A percentile compares a stretch with the other conserved stretches of the same genome.
These are phyloP conservation scores for Neofusicoccum sp. DNA, from an alignment of 2,329 filamentous ascomycete species.

Conservation along the genomic window DNA sequence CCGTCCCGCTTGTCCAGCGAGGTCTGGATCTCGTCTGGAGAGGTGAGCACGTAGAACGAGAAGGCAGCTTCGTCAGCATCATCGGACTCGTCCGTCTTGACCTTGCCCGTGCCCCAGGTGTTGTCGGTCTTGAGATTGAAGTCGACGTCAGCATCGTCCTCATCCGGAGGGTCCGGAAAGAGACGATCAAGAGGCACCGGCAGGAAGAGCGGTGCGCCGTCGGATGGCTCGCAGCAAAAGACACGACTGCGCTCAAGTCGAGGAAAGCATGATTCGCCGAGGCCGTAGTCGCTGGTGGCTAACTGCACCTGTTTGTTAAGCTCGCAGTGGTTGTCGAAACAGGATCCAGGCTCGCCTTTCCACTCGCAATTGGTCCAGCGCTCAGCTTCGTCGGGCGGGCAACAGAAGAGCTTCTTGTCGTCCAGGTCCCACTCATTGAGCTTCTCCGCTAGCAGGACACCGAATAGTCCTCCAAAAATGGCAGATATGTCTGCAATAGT, in stretches of 20 bases:
- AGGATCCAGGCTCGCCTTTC: conserved; percentile 36
- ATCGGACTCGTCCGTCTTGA: not conserved
- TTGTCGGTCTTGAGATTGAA: conserved; percentile 25
- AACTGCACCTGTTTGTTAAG: conserved; percentile 28
- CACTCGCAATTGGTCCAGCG: conserved; percentile 36
- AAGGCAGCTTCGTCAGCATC: conserved; percentile 34
- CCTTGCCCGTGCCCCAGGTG: conserved; percentile 2
- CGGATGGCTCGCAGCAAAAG: conserved; percentile 34
- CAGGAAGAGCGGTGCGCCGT: conserved; percentile 33
- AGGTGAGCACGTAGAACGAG: conserved; percentile 33
- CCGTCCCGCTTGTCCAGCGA: conserved; percentile 44
- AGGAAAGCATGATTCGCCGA: conserved; percentile 20
- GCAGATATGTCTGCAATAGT: conserved; percentile 10
- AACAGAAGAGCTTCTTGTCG: conserved; percentile 27
- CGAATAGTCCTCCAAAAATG: not conserved
- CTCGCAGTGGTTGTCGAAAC: conserved; percentile 35
- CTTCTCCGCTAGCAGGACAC: not conserved
- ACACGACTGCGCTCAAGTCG: conserved; percentile 25
- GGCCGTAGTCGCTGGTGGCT: conserved; percentile 21
- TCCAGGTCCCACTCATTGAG: not conserved
- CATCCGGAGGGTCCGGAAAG: conserved; percentile 34
- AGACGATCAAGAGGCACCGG: conserved; percentile 38
- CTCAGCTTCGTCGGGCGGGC: conserved; percentile 26
- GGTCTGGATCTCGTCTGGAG: conserved; percentile 33
- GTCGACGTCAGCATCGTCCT: conserved; percentile 31